Base-by-base conservation (phyloP, 805 yeast genomes). In the Kodamaea kaohsiungensis region DNA sequence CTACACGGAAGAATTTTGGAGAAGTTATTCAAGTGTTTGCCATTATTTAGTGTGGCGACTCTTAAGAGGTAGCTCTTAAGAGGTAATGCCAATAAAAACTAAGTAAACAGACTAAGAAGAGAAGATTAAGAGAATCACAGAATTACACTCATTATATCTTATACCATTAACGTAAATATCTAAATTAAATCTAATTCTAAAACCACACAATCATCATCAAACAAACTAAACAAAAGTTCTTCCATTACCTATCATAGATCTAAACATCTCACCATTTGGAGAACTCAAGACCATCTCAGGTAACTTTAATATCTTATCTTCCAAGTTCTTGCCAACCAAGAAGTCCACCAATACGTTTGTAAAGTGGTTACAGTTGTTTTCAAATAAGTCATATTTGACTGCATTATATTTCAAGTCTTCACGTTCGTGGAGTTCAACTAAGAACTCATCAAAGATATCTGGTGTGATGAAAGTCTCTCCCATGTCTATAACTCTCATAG, bases 361-460 rank as follows among this genome's bases (percentile, higher is more conserved):
- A 68, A 86, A 85, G 67, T 87, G 86, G 67, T 86, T 86, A 67
- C 91, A 86, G 62, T 86, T 86, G 66, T 85, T 85, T 51, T 77
- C 76, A 55, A 86, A 83, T 54, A 86, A 65, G 58, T 84, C 83
- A 68, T 86, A 86, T 39, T 67, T 71, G 7, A 70, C 72, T 7
- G 83, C 78, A 13, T 72, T 65, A 59, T 76, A 84, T 54, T 76
- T 80, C 48, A 53, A 53, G n/a, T 66, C 68, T 9, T 73, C 72
- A 53, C 71, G 72, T 46, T 61, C 58, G 33, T 67, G 64, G 27
- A 85, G 65, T 46, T 85, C 87, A 2, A 71, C 73, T 27, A 86
- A 58, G 61, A 76, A 86, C 48, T 83, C 89, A 38, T 71, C 68
- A 16, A 84, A 71, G 2, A 85, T 66, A 4, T 85, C 88, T 45